Conservation (phyloP, 176 grass and related monocot genomes). For the Oryza meridionalis region DNA sequence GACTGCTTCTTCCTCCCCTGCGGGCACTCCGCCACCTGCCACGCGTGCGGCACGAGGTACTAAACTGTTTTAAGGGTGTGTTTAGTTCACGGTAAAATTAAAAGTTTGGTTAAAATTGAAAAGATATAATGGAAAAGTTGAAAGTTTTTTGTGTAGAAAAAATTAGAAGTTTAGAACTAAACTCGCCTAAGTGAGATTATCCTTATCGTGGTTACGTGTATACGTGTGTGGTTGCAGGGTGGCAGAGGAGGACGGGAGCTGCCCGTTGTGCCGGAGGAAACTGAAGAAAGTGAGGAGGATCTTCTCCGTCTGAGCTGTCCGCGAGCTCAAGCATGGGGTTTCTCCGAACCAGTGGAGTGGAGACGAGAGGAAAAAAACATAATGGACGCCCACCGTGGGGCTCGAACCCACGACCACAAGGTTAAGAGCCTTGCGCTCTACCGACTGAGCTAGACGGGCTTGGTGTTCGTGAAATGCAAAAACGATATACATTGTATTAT, state of each 20-base stretch:
- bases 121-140: too few relatives aligned
- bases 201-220: too few relatives aligned
- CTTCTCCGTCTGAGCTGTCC: slow-evolving; percentile 53
- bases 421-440: slow-evolving; percentile 49
- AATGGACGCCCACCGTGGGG: slow-evolving; percentile 53
- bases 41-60: slow-evolving; percentile 64
- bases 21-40: slow-evolving; percentile 71
- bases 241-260: slow-evolving; percentile 52
- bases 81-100: too few relatives aligned
- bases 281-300: slow-evolving; percentile 84
- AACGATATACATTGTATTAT: rapidly evolving
- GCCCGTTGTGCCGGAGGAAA: slow-evolving; percentile 72
- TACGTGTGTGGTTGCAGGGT: slow-evolving; percentile 62
- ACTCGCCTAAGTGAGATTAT: too few relatives aligned
- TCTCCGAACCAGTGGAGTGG: too few relatives aligned
- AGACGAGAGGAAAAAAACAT: background rate
- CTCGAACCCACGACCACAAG: slow-evolving; percentile 73
- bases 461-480: background rate
- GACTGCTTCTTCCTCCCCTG: slow-evolving; percentile 86
- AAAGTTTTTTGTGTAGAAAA: too few relatives aligned
- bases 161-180: too few relatives aligned
- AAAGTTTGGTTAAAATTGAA: too few relatives aligned
- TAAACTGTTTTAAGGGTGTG: too few relatives aligned
- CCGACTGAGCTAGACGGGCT: slow-evolving; percentile 54
- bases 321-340: too few relatives aligned